Evolutionary conservation across 768 basidiomycete species (phyloP).

Genomic region (Clavulina sp.): DNA sequence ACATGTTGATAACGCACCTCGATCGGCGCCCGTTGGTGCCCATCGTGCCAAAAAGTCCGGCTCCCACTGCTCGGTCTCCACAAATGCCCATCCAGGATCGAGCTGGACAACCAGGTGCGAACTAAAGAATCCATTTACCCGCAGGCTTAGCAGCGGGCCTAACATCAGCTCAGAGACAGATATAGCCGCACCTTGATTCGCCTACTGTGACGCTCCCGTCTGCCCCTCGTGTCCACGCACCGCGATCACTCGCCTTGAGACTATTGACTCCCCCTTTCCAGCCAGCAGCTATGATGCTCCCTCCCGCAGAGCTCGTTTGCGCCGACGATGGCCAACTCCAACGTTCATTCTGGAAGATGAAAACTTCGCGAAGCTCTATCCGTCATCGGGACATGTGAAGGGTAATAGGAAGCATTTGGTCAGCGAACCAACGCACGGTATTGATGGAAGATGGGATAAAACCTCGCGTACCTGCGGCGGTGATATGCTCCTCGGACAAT

Average conservation of each 20-base stretch:
- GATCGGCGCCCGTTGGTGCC: constrained; percentile 27
- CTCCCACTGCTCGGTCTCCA: constrained; percentile 63
- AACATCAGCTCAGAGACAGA: constrained; percentile 3
- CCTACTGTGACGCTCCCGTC: constrained; percentile 54
- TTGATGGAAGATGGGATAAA: not conserved
- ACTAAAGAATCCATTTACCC: constrained; percentile 25
- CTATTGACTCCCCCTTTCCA: constrained; percentile 23
- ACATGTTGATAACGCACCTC: constrained; percentile 14
- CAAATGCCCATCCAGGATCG: constrained; percentile 55
- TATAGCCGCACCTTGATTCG: constrained; percentile 41
- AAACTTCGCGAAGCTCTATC: constrained; percentile 36
- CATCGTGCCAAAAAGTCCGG: constrained; percentile 43
- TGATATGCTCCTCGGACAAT: constrained; percentile 47
- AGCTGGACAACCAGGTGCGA: constrained; percentile 70
- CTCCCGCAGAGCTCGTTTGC: not conserved
- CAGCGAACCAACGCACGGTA: not conserved
- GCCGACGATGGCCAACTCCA: constrained; percentile 19
- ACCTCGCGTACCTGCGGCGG: constrained; percentile 22
- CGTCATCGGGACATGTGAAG: too few species aligned
- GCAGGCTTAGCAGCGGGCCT: constrained; percentile 2
- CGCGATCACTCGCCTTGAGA: constrained; percentile 29
- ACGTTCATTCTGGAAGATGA: constrained; percentile 70
- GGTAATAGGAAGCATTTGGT: not conserved
- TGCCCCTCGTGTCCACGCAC: constrained; percentile 50
- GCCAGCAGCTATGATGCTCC: constrained; percentile 11